phyloP scores from a whole-genome alignment of 1,284 basidiomycete species.

The Phellinidium pouzarii region DNA sequence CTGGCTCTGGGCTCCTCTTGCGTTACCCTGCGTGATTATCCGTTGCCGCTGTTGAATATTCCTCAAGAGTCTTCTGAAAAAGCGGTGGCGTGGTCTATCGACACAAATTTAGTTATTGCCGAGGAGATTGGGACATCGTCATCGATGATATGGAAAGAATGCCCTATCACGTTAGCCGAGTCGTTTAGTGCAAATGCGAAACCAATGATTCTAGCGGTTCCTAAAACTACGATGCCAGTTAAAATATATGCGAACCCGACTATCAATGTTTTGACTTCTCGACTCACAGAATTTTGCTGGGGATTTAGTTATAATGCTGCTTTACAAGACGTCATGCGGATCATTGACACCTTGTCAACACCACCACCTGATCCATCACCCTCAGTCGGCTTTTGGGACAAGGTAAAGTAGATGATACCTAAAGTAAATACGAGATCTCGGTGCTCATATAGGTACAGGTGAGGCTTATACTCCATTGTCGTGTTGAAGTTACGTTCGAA shows the following conservation, averaged over 20 bases:
- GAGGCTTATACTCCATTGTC: slow-evolving; percentile 82
- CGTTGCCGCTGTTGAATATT: slow-evolving; percentile 61
- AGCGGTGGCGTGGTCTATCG: slow-evolving; percentile 54
- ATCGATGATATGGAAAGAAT: slow-evolving; percentile 70
- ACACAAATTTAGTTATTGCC: slow-evolving; percentile 80
- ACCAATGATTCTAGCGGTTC: slow-evolving; percentile 62
- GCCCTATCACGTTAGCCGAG: slow-evolving; percentile 51
- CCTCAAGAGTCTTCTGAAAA: slow-evolving; percentile 37
- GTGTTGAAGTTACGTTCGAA: slow-evolving; percentile 62
- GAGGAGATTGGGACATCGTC: slow-evolving; percentile 79
- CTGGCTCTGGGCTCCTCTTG: slow-evolving; percentile 62
- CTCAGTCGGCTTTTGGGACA: slow-evolving; percentile 91
- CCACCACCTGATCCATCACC: slow-evolving; percentile 85
- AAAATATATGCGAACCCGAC: slow-evolving; percentile 85
- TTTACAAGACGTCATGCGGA: slow-evolving; percentile 81
- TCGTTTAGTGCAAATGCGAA: slow-evolving; percentile 47
- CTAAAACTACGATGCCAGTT: slow-evolving; percentile 93
- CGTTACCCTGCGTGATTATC: slow-evolving; percentile 76
- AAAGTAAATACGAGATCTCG: not conserved
- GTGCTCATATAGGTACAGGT: slow-evolving; percentile 41
- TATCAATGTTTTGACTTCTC: slow-evolving; percentile 60
- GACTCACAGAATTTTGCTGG: slow-evolving; percentile 80
- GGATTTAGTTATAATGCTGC: slow-evolving; percentile 85
- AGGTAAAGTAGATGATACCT: slow-evolving; percentile 39
- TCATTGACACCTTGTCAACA: slow-evolving; percentile 79